Evolutionary conservation across 768 basidiomycete species (phyloP).

Genomic region (Myochromella boudieri): DNA sequence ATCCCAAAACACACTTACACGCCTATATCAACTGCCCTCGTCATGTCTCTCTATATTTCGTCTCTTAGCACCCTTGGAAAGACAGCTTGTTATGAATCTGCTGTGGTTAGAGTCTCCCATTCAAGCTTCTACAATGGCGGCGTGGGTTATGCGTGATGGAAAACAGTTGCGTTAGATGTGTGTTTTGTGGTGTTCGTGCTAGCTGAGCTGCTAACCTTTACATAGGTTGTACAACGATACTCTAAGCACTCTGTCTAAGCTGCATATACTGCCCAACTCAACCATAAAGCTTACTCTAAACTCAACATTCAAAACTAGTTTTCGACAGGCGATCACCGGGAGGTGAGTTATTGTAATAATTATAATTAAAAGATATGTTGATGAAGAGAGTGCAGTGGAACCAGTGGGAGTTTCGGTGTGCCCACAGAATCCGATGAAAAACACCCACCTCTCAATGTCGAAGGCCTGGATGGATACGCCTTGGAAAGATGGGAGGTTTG

Average conservation of each 20-base stretch:
- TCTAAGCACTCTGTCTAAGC: slow-evolving; percentile 55
- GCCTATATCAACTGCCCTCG: slow-evolving; percentile 83
- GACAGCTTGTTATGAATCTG: slow-evolving; percentile 85
- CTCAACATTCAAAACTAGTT: slow-evolving; percentile 71
- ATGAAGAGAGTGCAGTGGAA: slow-evolving; percentile 47
- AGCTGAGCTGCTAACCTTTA: slow-evolving; percentile 11
- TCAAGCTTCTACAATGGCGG: slow-evolving; percentile 61
- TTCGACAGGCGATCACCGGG: slow-evolving; percentile 85
- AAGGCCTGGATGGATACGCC: slow-evolving; percentile 76
- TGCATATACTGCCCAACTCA: slow-evolving; percentile 70
- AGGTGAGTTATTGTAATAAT: slow-evolving; percentile 52
- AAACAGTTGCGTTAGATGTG: slow-evolving; percentile 52
- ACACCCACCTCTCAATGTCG: slow-evolving; percentile 48
- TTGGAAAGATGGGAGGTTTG: slow-evolving; percentile 89
- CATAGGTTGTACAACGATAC: slow-evolving; percentile 72
- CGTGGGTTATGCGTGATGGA: slow-evolving; percentile 75
- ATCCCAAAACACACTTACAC: slow-evolving; percentile 71
- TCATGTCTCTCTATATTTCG: slow-evolving; percentile 90
- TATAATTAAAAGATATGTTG: background rate
- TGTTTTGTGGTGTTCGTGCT: slow-evolving; percentile 8
- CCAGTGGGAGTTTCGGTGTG: slow-evolving; percentile 82
- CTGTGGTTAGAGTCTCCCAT: slow-evolving; percentile 86
- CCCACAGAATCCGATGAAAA: slow-evolving; percentile 69
- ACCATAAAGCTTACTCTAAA: slow-evolving; percentile 67
- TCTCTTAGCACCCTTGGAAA: slow-evolving; percentile 79